Base-by-base conservation (phyloP, 139 green algal genomes). In the Chlorella vulgaris region DNA sequence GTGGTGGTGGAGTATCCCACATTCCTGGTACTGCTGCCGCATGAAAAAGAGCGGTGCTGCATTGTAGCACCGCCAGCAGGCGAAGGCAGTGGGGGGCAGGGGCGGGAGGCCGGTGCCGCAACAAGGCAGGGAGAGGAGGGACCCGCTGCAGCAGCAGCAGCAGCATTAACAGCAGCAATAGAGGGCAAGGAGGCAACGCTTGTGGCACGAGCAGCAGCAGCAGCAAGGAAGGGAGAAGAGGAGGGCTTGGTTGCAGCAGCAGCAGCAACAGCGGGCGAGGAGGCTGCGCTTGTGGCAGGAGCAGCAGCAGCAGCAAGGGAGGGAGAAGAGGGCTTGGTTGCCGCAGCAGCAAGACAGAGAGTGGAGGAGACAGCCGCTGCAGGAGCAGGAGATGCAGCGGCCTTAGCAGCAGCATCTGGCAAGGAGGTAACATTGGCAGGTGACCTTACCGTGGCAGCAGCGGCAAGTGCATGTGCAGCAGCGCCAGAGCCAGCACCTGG, bases 1-100 rank as follows among this genome's bases (percentile, higher is more conserved):
- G 42, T 82, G 38, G 26, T 87, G 10, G 77, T 87, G 26, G 83
- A 87, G 42, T 85, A 76, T 24, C 83, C 83, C 29, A 78, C 66
- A 6, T 63, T 87, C n/a, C 67, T 81, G 0, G 81, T 85, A 50
- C 81, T 85, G 58, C 66, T 85, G 81, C 81, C 70, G 2, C 51
- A 35, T 3, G 81, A 85, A 42, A 19, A 29, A 1, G 40, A 29
- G 5, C 26, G 66, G 19, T 85, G 81, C 71, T n/a, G 3, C 4
- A 35, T 7, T 2, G 38, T 24, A 5, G 26, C 19, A 22, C 4
- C 42, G 15, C n/a, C 69, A 35, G 4, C 69, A 42, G 42, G 38
- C 6, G 39, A 21, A 26, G 67, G n/a, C n/a, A n/a, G 35, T 36
- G 75, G 24, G 29, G 24, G 28, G 18, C 42, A n/a, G 10, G 50